Percentiles rank a stretch among this genome's conserved stretches.
These are phyloP conservation scores for Brassica balearica DNA, from an alignment of 441 rosid genomes.

Conservation along the genomic window DNA sequence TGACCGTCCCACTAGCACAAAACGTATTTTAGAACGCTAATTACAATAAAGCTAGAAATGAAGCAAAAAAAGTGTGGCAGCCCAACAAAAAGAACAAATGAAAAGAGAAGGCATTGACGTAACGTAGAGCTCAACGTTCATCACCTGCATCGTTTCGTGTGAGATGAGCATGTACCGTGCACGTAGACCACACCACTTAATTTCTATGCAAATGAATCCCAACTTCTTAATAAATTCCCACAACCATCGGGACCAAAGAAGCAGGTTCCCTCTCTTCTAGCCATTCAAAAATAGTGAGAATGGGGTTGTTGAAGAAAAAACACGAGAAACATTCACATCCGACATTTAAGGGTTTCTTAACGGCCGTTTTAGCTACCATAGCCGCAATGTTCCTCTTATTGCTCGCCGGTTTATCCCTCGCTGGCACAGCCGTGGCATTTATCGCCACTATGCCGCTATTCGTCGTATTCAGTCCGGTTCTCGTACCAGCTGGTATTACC, in stretches of 20 bases:
- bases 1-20: neutral
- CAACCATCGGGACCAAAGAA: slow-evolving; percentile 15
- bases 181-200: slow-evolving; percentile 43
- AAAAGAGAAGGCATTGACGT: slow-evolving; percentile 42
- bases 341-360: neutral
- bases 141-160: slow-evolving; percentile 63
- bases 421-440: slow-evolving; percentile 63
- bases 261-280: neutral
- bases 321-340: neutral
- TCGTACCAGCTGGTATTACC: slow-evolving; percentile 67
- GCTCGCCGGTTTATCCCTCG: slow-evolving; percentile 67
- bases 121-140: slow-evolving; percentile 45
- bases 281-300: slow-evolving; percentile 11
- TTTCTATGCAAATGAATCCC: slow-evolving; percentile 8
- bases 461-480: slow-evolving; percentile 75
- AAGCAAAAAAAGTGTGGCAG: slow-evolving; percentile 26
- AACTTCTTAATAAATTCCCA: slow-evolving; percentile 7
- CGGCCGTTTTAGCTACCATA: slow-evolving; percentile 51
- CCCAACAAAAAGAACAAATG: neutral
- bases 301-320: slow-evolving; percentile 35
- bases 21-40: neutral
- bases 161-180: slow-evolving; percentile 61
- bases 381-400: slow-evolving; percentile 68
- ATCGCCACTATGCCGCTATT: slow-evolving; percentile 66
- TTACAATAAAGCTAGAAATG: neutral